These are phyloP conservation scores for Quercus tomentella DNA, from an alignment of 331 rosid genomes.

Conservation along the genomic window DNA sequence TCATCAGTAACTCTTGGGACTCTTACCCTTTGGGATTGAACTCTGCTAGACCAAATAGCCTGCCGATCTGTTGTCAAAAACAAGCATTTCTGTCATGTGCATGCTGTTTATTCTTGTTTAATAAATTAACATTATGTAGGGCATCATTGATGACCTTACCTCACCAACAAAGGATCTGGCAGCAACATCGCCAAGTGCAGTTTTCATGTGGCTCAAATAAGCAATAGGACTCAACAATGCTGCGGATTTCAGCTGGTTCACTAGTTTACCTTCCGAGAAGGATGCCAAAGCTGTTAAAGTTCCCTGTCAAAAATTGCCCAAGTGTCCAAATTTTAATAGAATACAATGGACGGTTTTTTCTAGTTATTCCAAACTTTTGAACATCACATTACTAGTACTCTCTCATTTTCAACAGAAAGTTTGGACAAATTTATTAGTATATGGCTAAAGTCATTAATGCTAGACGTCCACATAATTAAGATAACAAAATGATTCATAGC, in stretches of 20 bases:
- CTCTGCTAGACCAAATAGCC: slow-evolving; percentile 57
- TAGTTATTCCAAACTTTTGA: no score
- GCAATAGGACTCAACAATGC: slow-evolving; percentile 79
- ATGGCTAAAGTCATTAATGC: no score
- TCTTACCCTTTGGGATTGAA: slow-evolving; percentile 71
- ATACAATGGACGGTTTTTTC: not conserved
- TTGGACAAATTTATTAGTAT: no score
- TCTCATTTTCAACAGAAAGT: no score
- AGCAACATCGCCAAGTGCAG: slow-evolving; percentile 51
- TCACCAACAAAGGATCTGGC: slow-evolving; percentile 62
- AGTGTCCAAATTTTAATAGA: not conserved
- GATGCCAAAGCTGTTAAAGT: slow-evolving; percentile 72
- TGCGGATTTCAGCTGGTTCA: slow-evolving; percentile 58
- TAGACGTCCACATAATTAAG: no score
- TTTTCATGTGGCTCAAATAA: slow-evolving; percentile 68
- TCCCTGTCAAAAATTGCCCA: slow-evolving; percentile 51
- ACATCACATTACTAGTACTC: no score
- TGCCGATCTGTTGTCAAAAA: slow-evolving; percentile 41
- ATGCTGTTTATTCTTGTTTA: not conserved
- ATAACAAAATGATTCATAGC: no score
- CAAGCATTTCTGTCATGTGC: not conserved
- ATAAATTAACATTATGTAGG: not conserved
- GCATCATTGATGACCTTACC: slow-evolving; percentile 23
- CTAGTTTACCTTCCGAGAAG: slow-evolving; percentile 57
- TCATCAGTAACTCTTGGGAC: not conserved